These are phyloP conservation scores for Fusarium succisae DNA, from an alignment of 2,329 filamentous ascomycete species.

Conservation along the genomic window DNA sequence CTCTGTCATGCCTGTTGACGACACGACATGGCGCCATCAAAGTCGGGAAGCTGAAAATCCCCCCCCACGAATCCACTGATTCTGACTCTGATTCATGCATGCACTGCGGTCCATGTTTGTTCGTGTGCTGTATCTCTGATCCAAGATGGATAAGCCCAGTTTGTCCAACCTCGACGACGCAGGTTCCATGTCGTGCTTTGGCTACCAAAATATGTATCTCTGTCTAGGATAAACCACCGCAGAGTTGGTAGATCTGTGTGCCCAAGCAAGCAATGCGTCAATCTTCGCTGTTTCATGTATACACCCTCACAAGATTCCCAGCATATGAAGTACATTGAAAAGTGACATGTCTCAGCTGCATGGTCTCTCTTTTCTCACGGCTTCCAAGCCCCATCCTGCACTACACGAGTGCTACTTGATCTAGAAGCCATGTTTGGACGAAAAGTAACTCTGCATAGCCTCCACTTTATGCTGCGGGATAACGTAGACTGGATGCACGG, in stretches of 20 bases:
- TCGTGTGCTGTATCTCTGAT: constrained; percentile 37
- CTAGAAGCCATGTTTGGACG: constrained; percentile 65
- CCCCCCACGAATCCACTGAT: constrained; percentile 24
- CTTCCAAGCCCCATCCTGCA: background rate
- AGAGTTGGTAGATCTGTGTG: constrained; percentile 11
- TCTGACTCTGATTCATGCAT: constrained; percentile 29
- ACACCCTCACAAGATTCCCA: background rate
- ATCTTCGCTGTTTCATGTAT: background rate
- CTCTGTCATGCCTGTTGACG: constrained; percentile 34
- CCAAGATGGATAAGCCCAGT: constrained; percentile 23
- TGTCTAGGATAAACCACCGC: constrained; percentile 8
- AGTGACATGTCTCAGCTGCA: constrained; percentile 2
- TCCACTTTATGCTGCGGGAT: constrained; percentile 78
- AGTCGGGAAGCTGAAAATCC: constrained; percentile 13
- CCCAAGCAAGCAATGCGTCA: constrained; percentile 1
- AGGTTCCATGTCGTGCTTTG: constrained; percentile 36
- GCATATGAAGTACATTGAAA: background rate
- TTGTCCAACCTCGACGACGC: constrained; percentile 35
- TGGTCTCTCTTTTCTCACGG: constrained; percentile 19
- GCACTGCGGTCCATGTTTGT: constrained; percentile 17
- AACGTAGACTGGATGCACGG: constrained; percentile 86
- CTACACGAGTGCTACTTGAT: constrained; percentile 32
- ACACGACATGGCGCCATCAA: constrained; percentile 29
- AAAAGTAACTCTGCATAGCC: constrained; percentile 72
- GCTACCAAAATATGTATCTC: constrained; percentile 6